Percentiles rank a stretch among this genome's conserved stretches.
Conservation (phyloP, 768 basidiomycete species). For the Royoungia palumana region DNA sequence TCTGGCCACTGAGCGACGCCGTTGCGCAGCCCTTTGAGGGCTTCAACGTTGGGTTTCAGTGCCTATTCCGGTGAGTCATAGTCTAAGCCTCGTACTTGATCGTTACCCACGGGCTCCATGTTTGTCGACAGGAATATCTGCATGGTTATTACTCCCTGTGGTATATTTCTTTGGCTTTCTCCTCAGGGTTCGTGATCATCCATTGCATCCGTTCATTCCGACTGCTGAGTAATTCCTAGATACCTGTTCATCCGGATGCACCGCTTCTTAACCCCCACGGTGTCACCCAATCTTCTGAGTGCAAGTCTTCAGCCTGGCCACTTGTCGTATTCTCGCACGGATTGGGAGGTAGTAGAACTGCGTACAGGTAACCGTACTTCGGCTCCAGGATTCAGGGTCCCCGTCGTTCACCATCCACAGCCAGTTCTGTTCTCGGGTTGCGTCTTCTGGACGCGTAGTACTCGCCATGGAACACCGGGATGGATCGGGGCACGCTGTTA, state of each 20-base stretch:
- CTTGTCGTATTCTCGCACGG: constrained; percentile 86
- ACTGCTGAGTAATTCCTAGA: constrained; percentile 31
- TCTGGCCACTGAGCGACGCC: constrained; percentile 2
- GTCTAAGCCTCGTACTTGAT: neutral
- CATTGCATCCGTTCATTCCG: neutral
- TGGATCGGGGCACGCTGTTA: constrained; percentile 61
- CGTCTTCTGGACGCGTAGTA: constrained; percentile 77
- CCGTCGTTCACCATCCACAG: constrained; percentile 30
- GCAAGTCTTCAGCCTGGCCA: constrained; percentile 52
- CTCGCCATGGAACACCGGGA: constrained; percentile 83
- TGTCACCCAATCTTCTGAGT: neutral
- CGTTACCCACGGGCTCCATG: neutral
- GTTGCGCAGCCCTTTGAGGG: constrained; percentile 35
- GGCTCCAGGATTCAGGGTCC: neutral
- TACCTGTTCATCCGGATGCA: constrained; percentile 56
- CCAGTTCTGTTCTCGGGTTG: constrained; percentile 69
- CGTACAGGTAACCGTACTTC: constrained; percentile 50
- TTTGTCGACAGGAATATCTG: constrained; percentile 22
- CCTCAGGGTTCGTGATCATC: constrained; percentile 40
- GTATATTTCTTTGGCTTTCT: constrained; percentile 49
- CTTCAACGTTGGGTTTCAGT: constrained; percentile 47
- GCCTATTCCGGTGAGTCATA: constrained; percentile 43
- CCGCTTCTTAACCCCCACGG: constrained; percentile 41
- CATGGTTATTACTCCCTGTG: constrained; percentile 39
- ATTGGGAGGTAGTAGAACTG: constrained; percentile 66